Base-by-base conservation (phyloP, 2,329 filamentous ascomycete genomes). In the Cercospora sp. region DNA sequence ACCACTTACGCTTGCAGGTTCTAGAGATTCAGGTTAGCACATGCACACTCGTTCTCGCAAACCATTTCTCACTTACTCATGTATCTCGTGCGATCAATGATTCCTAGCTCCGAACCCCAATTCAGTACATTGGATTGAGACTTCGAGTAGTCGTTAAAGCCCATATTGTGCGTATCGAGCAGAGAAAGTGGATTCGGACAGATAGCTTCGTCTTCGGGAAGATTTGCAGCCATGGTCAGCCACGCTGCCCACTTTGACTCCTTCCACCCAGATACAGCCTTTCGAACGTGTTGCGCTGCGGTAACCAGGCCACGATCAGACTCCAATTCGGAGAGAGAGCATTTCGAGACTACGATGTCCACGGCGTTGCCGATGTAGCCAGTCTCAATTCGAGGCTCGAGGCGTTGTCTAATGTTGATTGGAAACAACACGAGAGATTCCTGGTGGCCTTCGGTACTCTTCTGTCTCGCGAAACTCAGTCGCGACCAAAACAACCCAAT, bases 401-500 rank as follows among this genome's bases (percentile, higher is more conserved):
- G 61, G 9, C 68, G 68, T 57, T 61, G 33, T 28, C 69, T 42
- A 20, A 70, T 64, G 66, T 71, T 71, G 16, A 71, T 70, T 16
- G 68, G 63, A 57, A 71, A 71, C 13, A 70, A 42, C 6, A 67
- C 26, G 23, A 60, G 20, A 36, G 69, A 71, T 10, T 66, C 45
- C 26, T 67, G 31, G 18, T 63, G n/a, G 23, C 60, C 63, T 39
- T 45, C 61, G 18, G 16, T 58, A 57, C 60, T 69, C 13, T 64
- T 67, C 55, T 68, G 66, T 55, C 63, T 66, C 9, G 55, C 59
- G 12, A 58, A 48, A 16, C 63, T 33, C 3, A 68, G 36, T 28
- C 70, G 65, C 12, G 70, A 72, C 70, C 69, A 72, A 62, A 72
- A 70, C 2, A 72, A 66, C 2, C 67, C 69, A 30, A 71, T 48